phyloP scores from a whole-genome alignment of 2,329 filamentous ascomycete species.

The Fusarium circinatum region DNA sequence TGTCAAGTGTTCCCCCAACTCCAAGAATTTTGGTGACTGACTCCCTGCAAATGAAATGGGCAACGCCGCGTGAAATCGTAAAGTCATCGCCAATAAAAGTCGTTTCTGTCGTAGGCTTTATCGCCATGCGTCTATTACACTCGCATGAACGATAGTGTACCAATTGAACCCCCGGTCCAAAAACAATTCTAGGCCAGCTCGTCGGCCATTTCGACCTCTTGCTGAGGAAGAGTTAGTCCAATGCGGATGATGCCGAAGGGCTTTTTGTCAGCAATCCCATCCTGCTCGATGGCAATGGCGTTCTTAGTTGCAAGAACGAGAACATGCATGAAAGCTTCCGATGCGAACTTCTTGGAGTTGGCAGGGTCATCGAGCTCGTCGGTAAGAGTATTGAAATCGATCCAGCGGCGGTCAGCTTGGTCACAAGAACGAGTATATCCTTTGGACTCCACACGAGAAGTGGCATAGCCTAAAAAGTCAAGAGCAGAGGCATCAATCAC shows the following conservation, averaged over 20 bases:
- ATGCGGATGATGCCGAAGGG: conserved; percentile 61
- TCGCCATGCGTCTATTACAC: not conserved
- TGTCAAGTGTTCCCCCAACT: conserved; percentile 1
- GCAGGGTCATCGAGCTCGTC: conserved; percentile 71
- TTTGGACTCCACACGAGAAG: conserved; percentile 49
- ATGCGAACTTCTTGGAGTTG: conserved; percentile 69
- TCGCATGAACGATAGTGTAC: not conserved
- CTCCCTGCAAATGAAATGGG: conserved; percentile 11
- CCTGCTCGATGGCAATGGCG: conserved; percentile 71
- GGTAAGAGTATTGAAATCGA: conserved; percentile 77
- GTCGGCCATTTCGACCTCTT: conserved; percentile 33
- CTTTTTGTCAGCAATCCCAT: conserved; percentile 48
- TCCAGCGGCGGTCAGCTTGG: conserved; percentile 53
- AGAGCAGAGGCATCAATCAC: conserved; percentile 58
- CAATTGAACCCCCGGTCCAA: not conserved
- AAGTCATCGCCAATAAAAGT: conserved; percentile 2
- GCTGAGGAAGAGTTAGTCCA: conserved; percentile 48
- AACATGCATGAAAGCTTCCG: conserved; percentile 80
- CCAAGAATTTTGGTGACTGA: not conserved
- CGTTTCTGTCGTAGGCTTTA: not conserved
- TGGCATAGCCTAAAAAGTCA: conserved; percentile 58
- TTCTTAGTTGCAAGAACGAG: conserved; percentile 76
- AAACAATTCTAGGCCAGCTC: conserved; percentile 28
- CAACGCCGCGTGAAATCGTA: not conserved
- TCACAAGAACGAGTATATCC: conserved; percentile 49